These are phyloP conservation scores for Gossypium lobatum DNA, from an alignment of 441 rosid genomes.

Conservation along the genomic window DNA sequence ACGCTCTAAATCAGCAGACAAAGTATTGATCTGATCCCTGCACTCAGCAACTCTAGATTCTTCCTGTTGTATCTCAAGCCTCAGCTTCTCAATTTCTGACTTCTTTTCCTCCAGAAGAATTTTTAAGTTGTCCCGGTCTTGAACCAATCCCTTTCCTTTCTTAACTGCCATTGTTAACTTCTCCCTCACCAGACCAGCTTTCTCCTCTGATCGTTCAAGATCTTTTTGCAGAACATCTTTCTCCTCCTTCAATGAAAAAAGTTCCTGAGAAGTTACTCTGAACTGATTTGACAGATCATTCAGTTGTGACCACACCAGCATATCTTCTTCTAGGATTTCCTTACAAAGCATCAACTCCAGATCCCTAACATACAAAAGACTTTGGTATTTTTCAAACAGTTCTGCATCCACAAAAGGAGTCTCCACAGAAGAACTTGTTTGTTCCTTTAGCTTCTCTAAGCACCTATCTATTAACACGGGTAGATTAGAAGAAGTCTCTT, in stretches of 20 bases:
- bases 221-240: constrained; percentile 49
- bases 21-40: constrained; percentile 44
- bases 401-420: constrained; percentile 34
- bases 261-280: constrained; percentile 34
- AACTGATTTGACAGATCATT: constrained; percentile 37
- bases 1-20: constrained; percentile 48
- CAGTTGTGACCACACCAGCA: constrained; percentile 39
- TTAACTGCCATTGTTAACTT: constrained; percentile 89
- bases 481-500: constrained; percentile 35
- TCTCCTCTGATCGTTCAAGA: constrained; percentile 80
- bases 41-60: constrained; percentile 44
- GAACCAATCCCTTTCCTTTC: constrained; percentile 91
- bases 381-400: constrained; percentile 50
- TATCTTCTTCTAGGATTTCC: constrained; percentile 60
- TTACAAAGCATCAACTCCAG: constrained; percentile 56
- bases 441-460: constrained; percentile 50
- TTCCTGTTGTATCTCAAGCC: constrained; percentile 48
- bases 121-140: constrained; percentile 73
- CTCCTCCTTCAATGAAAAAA: constrained; percentile 47
- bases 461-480: constrained; percentile 45
- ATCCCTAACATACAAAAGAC: constrained; percentile 57
- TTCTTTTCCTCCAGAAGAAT: constrained; percentile 59
- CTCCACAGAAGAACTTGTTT: constrained; percentile 28
- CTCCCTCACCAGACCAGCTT: constrained; percentile 65
- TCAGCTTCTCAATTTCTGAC: constrained; percentile 58